Conservation (phyloP, 2,329 filamentous ascomycete genomes). For the Aspergillus hortae region DNA sequence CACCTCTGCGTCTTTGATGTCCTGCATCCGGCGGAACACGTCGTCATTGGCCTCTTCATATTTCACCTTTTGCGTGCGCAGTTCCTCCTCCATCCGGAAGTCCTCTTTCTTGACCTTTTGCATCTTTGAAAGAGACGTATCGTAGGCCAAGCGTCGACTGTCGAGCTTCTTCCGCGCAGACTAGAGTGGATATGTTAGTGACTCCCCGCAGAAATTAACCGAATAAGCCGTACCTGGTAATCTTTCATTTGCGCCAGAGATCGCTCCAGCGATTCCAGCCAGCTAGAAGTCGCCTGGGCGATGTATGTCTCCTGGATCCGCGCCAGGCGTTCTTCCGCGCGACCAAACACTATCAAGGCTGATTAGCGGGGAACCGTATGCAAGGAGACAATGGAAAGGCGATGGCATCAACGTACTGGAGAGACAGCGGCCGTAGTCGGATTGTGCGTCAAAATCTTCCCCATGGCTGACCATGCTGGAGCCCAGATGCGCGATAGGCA, state of each 20-base stretch:
- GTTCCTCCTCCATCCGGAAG: slow-evolving; percentile 87
- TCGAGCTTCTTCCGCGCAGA: slow-evolving; percentile 91
- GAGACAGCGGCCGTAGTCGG: slow-evolving; percentile 85
- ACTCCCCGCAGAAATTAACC: neutral
- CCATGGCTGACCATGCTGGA: slow-evolving; percentile 83
- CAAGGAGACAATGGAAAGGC: neutral
- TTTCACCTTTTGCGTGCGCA: slow-evolving; percentile 86
- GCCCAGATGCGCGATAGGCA: slow-evolving; percentile 76
- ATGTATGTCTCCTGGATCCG: slow-evolving; percentile 82
- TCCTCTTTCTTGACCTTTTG: slow-evolving; percentile 93
- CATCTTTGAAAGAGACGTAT: slow-evolving; percentile 84
- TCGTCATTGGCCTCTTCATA: slow-evolving; percentile 95
- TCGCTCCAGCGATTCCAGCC: slow-evolving; percentile 88
- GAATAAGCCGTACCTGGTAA: slow-evolving; percentile 67
- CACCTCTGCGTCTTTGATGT: slow-evolving; percentile 86
- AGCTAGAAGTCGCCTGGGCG: slow-evolving; percentile 70
- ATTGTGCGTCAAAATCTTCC: slow-evolving; percentile 87
- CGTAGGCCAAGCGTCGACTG: slow-evolving; percentile 80
- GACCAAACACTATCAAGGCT: slow-evolving; percentile 62
- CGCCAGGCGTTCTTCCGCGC: slow-evolving; percentile 82
- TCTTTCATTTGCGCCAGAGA: slow-evolving; percentile 95
- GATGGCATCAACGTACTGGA: slow-evolving; percentile 52
- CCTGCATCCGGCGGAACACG: slow-evolving; percentile 86
- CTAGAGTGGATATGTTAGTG: slow-evolving; percentile 38
- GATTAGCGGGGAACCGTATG: neutral